Percentiles rank a stretch among this genome's conserved stretches.
phyloP scores from a whole-genome alignment of 1,139 yeast genomes.

The Candida tunisiensis region DNA sequence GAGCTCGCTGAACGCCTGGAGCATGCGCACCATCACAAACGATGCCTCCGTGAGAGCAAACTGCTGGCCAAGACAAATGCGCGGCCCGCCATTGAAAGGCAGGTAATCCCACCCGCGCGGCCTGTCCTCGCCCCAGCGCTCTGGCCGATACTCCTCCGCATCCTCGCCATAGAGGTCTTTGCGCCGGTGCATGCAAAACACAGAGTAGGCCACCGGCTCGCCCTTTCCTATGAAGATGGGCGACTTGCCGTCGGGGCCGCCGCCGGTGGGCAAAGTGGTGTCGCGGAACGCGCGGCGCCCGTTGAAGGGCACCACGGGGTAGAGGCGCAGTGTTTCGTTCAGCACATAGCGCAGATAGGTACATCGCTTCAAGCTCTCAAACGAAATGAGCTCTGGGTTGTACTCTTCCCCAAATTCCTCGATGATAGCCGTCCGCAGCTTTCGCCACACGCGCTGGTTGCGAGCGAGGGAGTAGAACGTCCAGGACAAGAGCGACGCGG shows the following conservation, averaged over 20 bases:
- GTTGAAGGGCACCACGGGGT: slow-evolving; percentile 40
- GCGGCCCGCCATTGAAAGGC: slow-evolving; percentile 46
- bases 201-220: slow-evolving; percentile 6
- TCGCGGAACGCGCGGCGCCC: slow-evolving; percentile 28
- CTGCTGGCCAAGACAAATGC: slow-evolving; percentile 44
- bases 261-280: slow-evolving; percentile 16
- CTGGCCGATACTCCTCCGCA: slow-evolving; percentile 30
- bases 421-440: slow-evolving; percentile 11
- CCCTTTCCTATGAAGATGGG: slow-evolving; percentile 10
- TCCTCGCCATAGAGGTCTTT: slow-evolving; percentile 31
- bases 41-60: slow-evolving; percentile 41
- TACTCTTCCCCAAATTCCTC: slow-evolving; percentile 11
- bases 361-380: slow-evolving; percentile 34
- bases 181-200: slow-evolving; percentile 25
- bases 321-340: slow-evolving; percentile 34
- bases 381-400: slow-evolving; percentile 19
- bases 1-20: slow-evolving; percentile 17
- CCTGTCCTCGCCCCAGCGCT: slow-evolving; percentile 28
- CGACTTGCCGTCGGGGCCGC: slow-evolving; percentile 15
- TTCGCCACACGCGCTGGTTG: slow-evolving; percentile 20
- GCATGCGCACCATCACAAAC: slow-evolving; percentile 28
- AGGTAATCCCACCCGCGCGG: slow-evolving; percentile 28
- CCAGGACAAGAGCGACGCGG: slow-evolving; percentile 33
- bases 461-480: slow-evolving; percentile 28
- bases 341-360: slow-evolving; percentile 31